phyloP scores from a whole-genome alignment of 169 alveolate species.

The Plasmodium gonderi region DNA sequence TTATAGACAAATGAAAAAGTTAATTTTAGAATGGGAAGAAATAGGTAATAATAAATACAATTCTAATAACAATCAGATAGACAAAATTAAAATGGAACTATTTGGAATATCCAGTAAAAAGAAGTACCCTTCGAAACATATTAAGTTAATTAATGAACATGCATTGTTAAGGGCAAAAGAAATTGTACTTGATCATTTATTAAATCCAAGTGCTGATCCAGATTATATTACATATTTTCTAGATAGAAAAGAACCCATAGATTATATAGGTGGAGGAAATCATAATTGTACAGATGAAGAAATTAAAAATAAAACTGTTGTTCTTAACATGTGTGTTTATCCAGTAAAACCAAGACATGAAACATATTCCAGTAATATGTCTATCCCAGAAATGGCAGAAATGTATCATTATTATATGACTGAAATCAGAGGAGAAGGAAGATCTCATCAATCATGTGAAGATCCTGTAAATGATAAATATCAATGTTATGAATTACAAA shows the following conservation, averaged over 20 bases:
- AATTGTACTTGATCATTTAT: slow-evolving; percentile 43
- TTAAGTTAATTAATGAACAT: slow-evolving; percentile 67
- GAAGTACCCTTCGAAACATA: slow-evolving; percentile 52
- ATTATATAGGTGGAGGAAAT: slow-evolving; percentile 71
- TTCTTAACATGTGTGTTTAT: slow-evolving; percentile 58
- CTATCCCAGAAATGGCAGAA: slow-evolving; percentile 86
- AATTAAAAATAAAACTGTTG: slow-evolving; percentile 64
- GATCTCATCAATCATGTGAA: slow-evolving; percentile 76
- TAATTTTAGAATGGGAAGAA: slow-evolving; percentile 68
- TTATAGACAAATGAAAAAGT: slow-evolving; percentile 32
- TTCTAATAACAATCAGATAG: not conserved
- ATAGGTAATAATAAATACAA: not conserved
- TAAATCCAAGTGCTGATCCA: slow-evolving; percentile 58
- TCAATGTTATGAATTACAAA: slow-evolving; percentile 77
- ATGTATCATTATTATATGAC: slow-evolving; percentile 82
- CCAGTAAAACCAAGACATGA: slow-evolving; percentile 64
- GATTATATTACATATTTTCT: slow-evolving; percentile 46
- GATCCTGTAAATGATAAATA: slow-evolving; percentile 76
- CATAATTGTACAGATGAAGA: slow-evolving; percentile 33
- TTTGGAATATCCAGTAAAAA: slow-evolving; percentile 55
- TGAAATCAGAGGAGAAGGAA: slow-evolving; percentile 83
- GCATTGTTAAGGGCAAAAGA: slow-evolving; percentile 69
- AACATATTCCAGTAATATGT: slow-evolving; percentile 54
- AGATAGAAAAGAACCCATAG: slow-evolving; percentile 69
- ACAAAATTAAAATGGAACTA: slow-evolving; percentile 29